phyloP scores from a whole-genome alignment of 768 basidiomycete species.

The Pleurotus tuber-regium region DNA sequence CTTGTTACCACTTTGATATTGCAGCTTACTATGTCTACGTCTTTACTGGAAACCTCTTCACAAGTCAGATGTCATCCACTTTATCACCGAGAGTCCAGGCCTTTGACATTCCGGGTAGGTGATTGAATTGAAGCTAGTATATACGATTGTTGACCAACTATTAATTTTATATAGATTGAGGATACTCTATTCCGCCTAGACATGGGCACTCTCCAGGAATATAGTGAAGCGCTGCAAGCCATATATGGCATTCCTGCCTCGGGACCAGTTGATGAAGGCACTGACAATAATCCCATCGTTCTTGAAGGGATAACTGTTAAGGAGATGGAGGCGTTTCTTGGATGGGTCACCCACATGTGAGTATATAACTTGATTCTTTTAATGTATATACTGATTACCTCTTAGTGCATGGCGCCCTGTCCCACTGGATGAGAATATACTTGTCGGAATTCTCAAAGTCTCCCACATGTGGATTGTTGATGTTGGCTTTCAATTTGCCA shows the following conservation, averaged over 20 bases:
- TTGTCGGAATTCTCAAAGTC: neutral
- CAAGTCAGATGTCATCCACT: too few species aligned
- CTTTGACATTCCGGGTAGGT: too few species aligned
- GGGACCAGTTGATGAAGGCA: constrained; percentile 1
- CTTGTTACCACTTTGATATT: too few species aligned
- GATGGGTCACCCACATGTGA: constrained; percentile 7
- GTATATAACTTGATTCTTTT: neutral
- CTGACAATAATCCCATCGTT: constrained; percentile 8
- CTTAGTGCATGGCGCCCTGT: neutral
- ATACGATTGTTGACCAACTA: too few species aligned
- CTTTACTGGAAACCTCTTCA: too few species aligned
- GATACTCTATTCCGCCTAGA: neutral
- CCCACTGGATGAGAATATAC: neutral
- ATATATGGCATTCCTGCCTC: neutral
- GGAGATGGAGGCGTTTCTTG: constrained; percentile 8
- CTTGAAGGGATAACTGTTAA: neutral
- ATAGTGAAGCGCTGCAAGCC: neutral
- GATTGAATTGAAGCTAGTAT: too few species aligned
- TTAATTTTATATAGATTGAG: too few species aligned
- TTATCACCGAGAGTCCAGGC: too few species aligned
- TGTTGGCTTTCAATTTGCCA: neutral
- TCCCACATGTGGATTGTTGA: neutral
- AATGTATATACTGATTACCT: neutral
- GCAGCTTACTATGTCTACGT: too few species aligned
- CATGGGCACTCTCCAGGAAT: neutral